phyloP scores from a whole-genome alignment of 2,329 filamentous ascomycete species.

The Fusarium denticulatum region DNA sequence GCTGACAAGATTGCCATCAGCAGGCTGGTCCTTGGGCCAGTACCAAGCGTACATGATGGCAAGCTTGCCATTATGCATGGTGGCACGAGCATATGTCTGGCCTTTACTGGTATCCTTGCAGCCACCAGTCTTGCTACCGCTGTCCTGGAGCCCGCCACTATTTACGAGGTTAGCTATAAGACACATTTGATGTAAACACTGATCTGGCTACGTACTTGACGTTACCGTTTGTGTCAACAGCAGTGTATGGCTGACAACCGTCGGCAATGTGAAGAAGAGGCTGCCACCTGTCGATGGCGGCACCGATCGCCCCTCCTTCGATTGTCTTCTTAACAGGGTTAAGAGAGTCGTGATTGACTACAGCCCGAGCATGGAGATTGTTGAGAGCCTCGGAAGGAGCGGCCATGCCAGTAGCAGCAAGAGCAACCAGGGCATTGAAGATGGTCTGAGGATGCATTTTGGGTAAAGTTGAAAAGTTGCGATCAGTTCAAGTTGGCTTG shows the following conservation, averaged over 20 bases:
- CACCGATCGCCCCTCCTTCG: conserved; percentile 37
- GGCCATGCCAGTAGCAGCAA: conserved; percentile 5
- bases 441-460: not conserved
- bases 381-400: not conserved
- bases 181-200: fast-evolving
- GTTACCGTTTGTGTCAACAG: conserved; percentile 65
- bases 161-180: not conserved
- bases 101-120: conserved; percentile 48
- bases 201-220: conserved; percentile 55
- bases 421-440: not conserved
- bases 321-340: conserved; percentile 41
- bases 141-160: conserved; percentile 48
- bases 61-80: conserved; percentile 42
- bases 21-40: conserved; percentile 57
- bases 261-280: conserved; percentile 56
- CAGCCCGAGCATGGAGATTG: conserved; percentile 19
- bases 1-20: conserved; percentile 40
- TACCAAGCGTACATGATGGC: conserved; percentile 58
- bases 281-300: conserved; percentile 45
- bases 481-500: no score
- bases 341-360: conserved; percentile 42
- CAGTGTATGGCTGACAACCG: conserved; percentile 71
- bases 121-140: conserved; percentile 43
- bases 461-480: no score
- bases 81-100: conserved; percentile 52